A percentile compares a stretch with the other conserved stretches of the same genome.
phyloP scores from a whole-genome alignment of 2,329 filamentous ascomycete species.

The Calonectria leucothoes region DNA sequence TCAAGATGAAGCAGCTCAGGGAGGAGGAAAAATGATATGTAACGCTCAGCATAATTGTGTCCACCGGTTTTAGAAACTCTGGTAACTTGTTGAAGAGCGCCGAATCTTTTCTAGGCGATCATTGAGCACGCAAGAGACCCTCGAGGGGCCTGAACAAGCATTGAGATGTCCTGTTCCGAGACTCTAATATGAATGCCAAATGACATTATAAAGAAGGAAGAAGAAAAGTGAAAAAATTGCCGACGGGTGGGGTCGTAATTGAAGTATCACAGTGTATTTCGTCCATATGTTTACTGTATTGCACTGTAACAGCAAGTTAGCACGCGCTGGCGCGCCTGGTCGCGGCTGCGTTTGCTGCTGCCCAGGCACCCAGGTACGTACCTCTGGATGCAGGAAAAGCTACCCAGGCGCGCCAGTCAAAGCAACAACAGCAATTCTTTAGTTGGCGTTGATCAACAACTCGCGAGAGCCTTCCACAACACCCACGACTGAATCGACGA shows the following conservation, averaged over 20 bases:
- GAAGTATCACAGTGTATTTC: conserved; percentile 34
- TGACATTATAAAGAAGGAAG: conserved; percentile 76
- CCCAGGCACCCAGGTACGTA: conserved; percentile 33
- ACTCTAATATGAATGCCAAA: conserved; percentile 98
- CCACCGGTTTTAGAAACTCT: conserved; percentile 61
- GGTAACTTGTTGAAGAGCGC: conserved; percentile 80
- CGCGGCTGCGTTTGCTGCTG: conserved; percentile 9
- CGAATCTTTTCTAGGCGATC: conserved; percentile 87
- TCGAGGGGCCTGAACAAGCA: conserved; percentile 90
- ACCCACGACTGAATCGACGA: conserved; percentile 18
- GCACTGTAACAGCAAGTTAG: conserved; percentile 25
- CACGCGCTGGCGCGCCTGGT: conserved; percentile 30
- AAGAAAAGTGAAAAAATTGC: conserved; percentile 43
- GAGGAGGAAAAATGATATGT: conserved; percentile 60
- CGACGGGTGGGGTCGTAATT: conserved; percentile 39
- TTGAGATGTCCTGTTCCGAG: conserved; percentile 90
- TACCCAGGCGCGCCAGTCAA: conserved; percentile 36
- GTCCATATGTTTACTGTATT: neutral
- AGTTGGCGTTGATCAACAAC: conserved; percentile 34
- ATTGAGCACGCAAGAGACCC: conserved; percentile 96
- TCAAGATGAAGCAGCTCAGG: conserved; percentile 83
- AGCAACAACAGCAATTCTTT: conserved; percentile 38
- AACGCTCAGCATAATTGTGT: conserved; percentile 57
- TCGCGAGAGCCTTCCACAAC: conserved; percentile 24
- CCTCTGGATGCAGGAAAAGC: conserved; percentile 23